Conservation (phyloP, 129 eudicot genomes). For the Lactuca saligna region DNA sequence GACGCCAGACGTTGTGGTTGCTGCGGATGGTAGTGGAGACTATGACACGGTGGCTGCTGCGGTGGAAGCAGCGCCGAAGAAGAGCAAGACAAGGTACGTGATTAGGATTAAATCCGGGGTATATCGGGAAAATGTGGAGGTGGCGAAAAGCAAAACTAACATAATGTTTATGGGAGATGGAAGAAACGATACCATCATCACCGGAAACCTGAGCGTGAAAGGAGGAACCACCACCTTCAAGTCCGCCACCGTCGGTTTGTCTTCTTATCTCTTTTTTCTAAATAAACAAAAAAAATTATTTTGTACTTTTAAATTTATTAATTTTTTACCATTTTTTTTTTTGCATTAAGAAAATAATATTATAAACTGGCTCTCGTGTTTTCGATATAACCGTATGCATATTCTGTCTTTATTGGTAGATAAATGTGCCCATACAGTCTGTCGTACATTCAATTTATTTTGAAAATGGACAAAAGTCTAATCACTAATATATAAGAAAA, state of each 20-base stretch:
- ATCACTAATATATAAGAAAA: no score
- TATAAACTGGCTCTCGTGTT: not conserved
- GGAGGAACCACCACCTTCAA: constrained; percentile 74
- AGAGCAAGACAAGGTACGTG: constrained; percentile 43
- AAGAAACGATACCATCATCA: constrained; percentile 49
- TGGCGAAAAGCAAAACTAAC: constrained; percentile 50
- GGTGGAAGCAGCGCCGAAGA: constrained; percentile 60
- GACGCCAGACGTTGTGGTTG: constrained; percentile 64
- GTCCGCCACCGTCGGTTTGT: constrained; percentile 78
- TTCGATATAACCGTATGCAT: not conserved
- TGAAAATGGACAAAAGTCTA: not conserved
- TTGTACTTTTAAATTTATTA: no score
- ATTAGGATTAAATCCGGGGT: not conserved
- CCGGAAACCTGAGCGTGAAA: constrained; percentile 50
- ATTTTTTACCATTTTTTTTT: not conserved
- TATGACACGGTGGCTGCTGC: constrained; percentile 51
- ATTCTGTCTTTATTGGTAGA: not conserved
- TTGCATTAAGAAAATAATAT: no score
- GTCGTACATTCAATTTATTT: not conserved
- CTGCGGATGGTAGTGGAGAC: constrained; percentile 65
- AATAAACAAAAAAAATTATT: no score
- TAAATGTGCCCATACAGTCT: not conserved
- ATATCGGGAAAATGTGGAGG: constrained; percentile 41
- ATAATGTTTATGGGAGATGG: constrained; percentile 79
- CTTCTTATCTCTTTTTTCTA: not conserved